Percentiles rank a stretch among this genome's conserved stretches.
Evolutionary conservation across 345 rosid species (phyloP).

Genomic region (Combretum micranthum): DNA sequence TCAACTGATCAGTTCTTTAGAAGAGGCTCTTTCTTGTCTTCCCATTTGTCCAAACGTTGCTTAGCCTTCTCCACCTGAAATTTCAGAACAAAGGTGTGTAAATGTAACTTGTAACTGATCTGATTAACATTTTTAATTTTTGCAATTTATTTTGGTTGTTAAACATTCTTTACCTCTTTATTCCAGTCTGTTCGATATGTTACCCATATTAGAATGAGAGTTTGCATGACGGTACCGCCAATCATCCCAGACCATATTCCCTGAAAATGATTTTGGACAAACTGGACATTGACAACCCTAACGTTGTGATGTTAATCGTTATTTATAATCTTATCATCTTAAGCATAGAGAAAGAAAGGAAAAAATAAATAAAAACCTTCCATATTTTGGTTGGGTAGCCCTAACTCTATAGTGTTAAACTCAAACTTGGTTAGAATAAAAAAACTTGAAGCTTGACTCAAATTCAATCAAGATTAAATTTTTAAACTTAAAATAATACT

Average conservation of each 20-base stretch:
- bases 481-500: too few relatives aligned
- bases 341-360: too few relatives aligned
- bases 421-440: too few relatives aligned
- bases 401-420: too few relatives aligned
- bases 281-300: too few relatives aligned
- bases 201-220: constrained; percentile 26
- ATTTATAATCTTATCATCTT: too few relatives aligned
- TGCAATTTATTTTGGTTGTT: background rate
- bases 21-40: constrained; percentile 33
- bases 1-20: background rate
- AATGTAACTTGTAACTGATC: background rate
- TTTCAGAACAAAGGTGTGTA: background rate
- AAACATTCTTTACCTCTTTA: constrained; percentile 20
- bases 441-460: too few relatives aligned
- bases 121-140: too few relatives aligned
- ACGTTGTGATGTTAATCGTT: too few relatives aligned
- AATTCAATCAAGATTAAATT: too few relatives aligned
- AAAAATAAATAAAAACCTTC: too few relatives aligned
- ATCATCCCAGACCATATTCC: constrained; percentile 46
- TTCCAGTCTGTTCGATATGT: constrained; percentile 39
- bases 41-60: constrained; percentile 60
- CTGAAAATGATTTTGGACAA: constrained; percentile 4
- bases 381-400: too few relatives aligned
- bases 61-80: constrained; percentile 61
- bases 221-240: constrained; percentile 34